Base-by-base conservation (phyloP, 2,329 filamentous ascomycete genomes). In the Akanthomyces uredinophilus region DNA sequence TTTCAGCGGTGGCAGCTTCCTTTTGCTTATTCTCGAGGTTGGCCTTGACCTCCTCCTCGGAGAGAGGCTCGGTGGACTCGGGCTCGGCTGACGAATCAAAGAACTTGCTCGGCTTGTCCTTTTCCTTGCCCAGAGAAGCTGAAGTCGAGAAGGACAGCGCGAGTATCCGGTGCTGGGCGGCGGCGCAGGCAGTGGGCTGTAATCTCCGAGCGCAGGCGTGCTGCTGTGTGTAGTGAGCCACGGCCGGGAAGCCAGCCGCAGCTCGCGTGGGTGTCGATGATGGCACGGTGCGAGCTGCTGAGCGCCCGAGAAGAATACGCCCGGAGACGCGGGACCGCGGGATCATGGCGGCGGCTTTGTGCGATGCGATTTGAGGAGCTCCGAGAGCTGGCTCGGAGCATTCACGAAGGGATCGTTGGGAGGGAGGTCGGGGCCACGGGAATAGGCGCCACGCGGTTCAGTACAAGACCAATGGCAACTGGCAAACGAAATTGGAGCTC, bases 1-100 rank as follows among this genome's bases (percentile, higher is more conserved):
- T 77, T 63, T 81, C 78, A 20, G 55, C 54, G 14, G 39, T 47
- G n/a, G 76, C 77, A 35, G 63, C 62, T 63, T 79, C 74, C 35
- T 72, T 71, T 58, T 75, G 78, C 69, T 75, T 74, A 67, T 79
- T 77, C 68, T 81, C 79, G 32, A 75, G 77, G 65, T 81, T 83
- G 54, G 78, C 79, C 68, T 82, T 79, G 60, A 76, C 73, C 66
- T 83, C 81, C 64, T 84, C 81, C 60, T 84, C 81, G 8, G 80
- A 78, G 11, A 85, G 73, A 0, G 81, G 78, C 65, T 83, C 79
- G 24, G 74, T 75, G 13, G 71, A 59, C 22, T 71, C 68, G 62
- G 76, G 75, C 56, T 78, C 73, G 6, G 56, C 46, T n/a, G 78
- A 68, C 8, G 77, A 75, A 65, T 85, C 80, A 63, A 85, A 83